These are phyloP conservation scores for Xylaria sp. DNA, from an alignment of 2,329 filamentous ascomycete species.

Conservation along the genomic window DNA sequence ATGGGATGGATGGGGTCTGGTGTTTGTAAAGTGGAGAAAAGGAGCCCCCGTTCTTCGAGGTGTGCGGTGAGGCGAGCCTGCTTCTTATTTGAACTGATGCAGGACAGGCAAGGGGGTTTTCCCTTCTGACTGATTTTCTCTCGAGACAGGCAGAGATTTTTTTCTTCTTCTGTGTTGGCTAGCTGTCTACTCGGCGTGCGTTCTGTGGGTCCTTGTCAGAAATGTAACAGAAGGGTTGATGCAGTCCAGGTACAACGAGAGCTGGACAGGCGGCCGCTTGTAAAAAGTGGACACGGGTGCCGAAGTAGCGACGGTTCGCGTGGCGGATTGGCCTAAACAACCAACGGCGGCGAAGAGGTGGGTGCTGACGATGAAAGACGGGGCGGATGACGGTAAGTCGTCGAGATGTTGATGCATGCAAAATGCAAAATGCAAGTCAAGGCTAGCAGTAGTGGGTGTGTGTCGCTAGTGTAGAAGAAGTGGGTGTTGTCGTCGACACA, in stretches of 20 bases:
- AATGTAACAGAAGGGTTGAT: conserved; percentile 37
- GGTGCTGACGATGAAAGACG: conserved; percentile 43
- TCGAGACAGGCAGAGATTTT: conserved; percentile 33
- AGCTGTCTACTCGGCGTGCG: conserved; percentile 41
- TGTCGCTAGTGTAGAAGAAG: conserved; percentile 19
- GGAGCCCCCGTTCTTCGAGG: conserved; percentile 49
- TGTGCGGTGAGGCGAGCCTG: conserved; percentile 48
- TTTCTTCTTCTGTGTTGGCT: conserved; percentile 35
- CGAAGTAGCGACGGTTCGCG: conserved; percentile 45
- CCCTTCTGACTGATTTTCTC: conserved; percentile 32
- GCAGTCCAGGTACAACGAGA: conserved; percentile 43
- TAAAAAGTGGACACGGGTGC: conserved; percentile 48
- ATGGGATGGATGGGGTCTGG: conserved; percentile 50
- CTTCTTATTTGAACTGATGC: conserved; percentile 49
- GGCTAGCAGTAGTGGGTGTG: conserved; percentile 44
- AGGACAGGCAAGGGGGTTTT: conserved; percentile 33
- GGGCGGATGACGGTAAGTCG: conserved; percentile 47
- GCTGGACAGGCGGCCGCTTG: conserved; percentile 36
- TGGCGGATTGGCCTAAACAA: conserved; percentile 42
- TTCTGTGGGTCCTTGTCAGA: conserved; percentile 46
- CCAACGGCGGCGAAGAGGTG: conserved; percentile 43
- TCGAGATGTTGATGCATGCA: conserved; percentile 50
- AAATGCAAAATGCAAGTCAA: conserved; percentile 50
- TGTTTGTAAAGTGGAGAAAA: conserved; percentile 54
- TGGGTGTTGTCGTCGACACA: conserved; percentile 22